These are phyloP conservation scores for Arthroderma uncinatum DNA, from an alignment of 2,329 filamentous ascomycete species.

Conservation along the genomic window DNA sequence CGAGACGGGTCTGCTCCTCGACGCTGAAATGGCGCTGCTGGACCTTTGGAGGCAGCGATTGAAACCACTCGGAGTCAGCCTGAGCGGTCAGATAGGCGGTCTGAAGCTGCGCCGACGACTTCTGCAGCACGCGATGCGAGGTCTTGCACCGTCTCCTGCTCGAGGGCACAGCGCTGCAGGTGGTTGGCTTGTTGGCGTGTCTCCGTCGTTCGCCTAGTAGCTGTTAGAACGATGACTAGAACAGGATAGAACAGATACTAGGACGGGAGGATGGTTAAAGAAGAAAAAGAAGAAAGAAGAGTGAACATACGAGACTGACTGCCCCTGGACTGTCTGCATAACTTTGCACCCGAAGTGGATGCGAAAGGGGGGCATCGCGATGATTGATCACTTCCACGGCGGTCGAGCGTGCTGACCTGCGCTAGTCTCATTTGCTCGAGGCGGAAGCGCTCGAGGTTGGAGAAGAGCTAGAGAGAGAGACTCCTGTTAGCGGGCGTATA, in stretches of 20 bases:
- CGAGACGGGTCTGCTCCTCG: slow-evolving; percentile 55
- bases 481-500: background rate
- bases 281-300: background rate
- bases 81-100: slow-evolving; percentile 33
- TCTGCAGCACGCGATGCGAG: slow-evolving; percentile 6
- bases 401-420: slow-evolving; percentile 20
- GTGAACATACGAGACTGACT: background rate
- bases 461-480: slow-evolving; percentile 30
- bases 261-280: background rate
- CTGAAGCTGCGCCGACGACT: slow-evolving; percentile 9
- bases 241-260: background rate
- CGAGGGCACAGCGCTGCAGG: background rate
- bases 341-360: background rate
- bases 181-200: background rate
- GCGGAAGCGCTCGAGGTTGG: slow-evolving; percentile 31
- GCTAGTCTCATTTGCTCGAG: slow-evolving; percentile 25
- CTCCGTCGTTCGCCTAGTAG: background rate
- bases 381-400: slow-evolving; percentile 17
- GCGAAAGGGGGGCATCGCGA: slow-evolving; percentile 5
- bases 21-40: slow-evolving; percentile 57
- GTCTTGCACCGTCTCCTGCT: slow-evolving; percentile 6
- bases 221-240: background rate
- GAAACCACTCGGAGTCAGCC: slow-evolving; percentile 56
- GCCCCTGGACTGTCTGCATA: background rate
- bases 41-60: slow-evolving; percentile 60